phyloP scores from a whole-genome alignment of 2,329 filamentous ascomycete genomes.

The Cladosporium sp. region DNA sequence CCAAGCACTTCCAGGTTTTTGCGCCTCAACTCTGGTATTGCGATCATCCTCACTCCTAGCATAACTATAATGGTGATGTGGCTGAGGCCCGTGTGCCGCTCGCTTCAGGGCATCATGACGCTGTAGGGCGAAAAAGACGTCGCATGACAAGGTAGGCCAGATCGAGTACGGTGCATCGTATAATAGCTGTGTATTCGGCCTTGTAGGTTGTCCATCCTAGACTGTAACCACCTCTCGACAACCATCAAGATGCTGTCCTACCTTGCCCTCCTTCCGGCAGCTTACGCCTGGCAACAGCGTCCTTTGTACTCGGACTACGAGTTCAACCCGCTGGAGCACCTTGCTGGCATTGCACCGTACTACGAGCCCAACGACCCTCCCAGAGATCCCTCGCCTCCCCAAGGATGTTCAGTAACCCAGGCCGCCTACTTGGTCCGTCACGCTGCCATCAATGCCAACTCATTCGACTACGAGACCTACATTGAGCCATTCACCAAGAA shows the following conservation, averaged over 20 bases:
- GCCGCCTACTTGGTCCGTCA: constrained; percentile 49
- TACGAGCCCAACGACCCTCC: constrained; percentile 46
- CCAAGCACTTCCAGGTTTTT: constrained; percentile 4
- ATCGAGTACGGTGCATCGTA: not conserved
- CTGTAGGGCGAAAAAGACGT: not conserved
- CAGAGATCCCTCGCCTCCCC: constrained; percentile 44
- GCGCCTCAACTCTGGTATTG: not conserved
- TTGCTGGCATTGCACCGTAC: constrained; percentile 49
- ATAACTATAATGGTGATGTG: not conserved
- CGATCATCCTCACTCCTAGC: not conserved
- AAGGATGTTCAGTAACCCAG: constrained; percentile 49
- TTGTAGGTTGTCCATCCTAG: not conserved
- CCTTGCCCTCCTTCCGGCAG: constrained; percentile 10
- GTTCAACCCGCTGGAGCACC: constrained; percentile 47
- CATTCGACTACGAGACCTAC: constrained; percentile 50
- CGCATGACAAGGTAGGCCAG: constrained; percentile 1
- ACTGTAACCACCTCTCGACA: not conserved
- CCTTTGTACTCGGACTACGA: constrained; percentile 33
- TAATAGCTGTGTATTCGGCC: not conserved
- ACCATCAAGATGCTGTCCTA: constrained; percentile 4
- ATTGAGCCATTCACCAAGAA: constrained; percentile 53
- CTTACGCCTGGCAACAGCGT: constrained; percentile 9
- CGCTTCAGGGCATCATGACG: not conserved
- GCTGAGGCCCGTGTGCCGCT: constrained; percentile 2
- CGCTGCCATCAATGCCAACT: constrained; percentile 50